A percentile compares a stretch with the other conserved stretches of the same genome.
phyloP scores from a whole-genome alignment of 2,329 filamentous ascomycete species.

The Phialemonium atrogriseum region DNA sequence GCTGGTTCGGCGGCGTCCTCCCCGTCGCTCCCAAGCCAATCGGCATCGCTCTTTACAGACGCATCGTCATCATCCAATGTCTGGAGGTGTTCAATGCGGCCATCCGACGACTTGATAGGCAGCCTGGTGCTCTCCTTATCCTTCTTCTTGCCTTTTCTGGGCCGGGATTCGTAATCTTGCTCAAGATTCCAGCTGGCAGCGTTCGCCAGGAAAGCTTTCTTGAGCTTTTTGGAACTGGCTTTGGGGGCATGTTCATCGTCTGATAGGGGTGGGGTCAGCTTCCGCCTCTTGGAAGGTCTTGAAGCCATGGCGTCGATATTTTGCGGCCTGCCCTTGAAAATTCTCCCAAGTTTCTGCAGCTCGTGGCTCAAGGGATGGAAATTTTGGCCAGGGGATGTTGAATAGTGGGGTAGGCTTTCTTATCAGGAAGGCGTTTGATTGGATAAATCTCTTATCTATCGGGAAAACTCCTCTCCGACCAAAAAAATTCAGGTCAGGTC shows the following conservation, averaged over 20 bases:
- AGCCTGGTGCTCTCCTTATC: conserved; percentile 65
- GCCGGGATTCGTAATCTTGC: conserved; percentile 77
- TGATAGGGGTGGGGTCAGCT: conserved; percentile 43
- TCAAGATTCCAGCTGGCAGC: conserved; percentile 85
- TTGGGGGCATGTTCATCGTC: conserved; percentile 32
- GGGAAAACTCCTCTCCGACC: too few species aligned
- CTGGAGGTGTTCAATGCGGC: conserved; percentile 55
- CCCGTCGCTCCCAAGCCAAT: conserved; percentile 55
- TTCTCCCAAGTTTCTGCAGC: too few species aligned
- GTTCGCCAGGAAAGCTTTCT: conserved; percentile 61
- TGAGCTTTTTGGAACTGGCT: conserved; percentile 28
- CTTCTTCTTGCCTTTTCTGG: conserved; percentile 69
- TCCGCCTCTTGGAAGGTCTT: conserved; percentile 47
- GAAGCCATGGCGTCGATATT: conserved; percentile 34
- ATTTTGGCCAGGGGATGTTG: too few species aligned
- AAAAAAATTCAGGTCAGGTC: too few species aligned
- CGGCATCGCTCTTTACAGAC: conserved; percentile 48
- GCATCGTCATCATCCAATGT: conserved; percentile 50
- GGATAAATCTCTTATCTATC: too few species aligned
- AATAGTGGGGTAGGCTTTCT: too few species aligned
- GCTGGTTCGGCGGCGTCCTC: conserved; percentile 45
- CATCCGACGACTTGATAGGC: conserved; percentile 80
- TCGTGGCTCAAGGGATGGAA: too few species aligned
- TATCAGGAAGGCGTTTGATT: too few species aligned
- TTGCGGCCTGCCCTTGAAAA: too few species aligned